These are phyloP conservation scores for Coffea humblotiana DNA, from an alignment of 305 asterid species.

Conservation along the genomic window DNA sequence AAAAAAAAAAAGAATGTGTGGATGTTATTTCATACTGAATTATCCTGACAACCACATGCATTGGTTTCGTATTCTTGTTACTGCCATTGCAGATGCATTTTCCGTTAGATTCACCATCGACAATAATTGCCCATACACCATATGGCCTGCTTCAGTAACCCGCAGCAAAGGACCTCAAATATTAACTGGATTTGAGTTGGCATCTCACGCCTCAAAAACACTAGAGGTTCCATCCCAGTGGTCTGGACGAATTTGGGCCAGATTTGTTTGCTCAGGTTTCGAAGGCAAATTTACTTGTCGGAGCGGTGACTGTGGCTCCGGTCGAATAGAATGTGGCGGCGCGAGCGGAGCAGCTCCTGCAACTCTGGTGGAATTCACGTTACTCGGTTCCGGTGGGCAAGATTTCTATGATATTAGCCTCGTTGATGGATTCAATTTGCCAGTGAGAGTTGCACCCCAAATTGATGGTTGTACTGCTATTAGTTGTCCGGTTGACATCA, in stretches of 20 bases:
- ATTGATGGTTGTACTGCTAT: constrained; percentile 17
- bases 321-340: constrained; percentile 42
- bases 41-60: no score
- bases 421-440: constrained; percentile 63
- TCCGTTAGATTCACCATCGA: constrained; percentile 26
- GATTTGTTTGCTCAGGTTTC: constrained; percentile 29
- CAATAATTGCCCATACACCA: constrained; percentile 41
- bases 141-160: constrained; percentile 54
- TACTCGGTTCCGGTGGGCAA: constrained; percentile 22
- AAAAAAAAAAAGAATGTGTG: no score
- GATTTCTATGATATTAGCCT: constrained; percentile 57
- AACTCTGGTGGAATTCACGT: constrained; percentile 45
- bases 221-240: constrained; percentile 35
- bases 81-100: not conserved
- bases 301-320: constrained; percentile 44
- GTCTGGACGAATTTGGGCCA: constrained; percentile 62
- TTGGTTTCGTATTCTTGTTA: no score
- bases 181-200: constrained; percentile 33
- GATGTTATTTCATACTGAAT: no score
- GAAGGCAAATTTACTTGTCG: constrained; percentile 24
- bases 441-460: constrained; percentile 30
- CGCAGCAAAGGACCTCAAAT: constrained; percentile 19
- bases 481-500: constrained; percentile 38
- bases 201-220: constrained; percentile 25
- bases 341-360: constrained; percentile 44